phyloP scores from a whole-genome alignment of 108 stramenopile species.

The Conticribra guillardii region DNA sequence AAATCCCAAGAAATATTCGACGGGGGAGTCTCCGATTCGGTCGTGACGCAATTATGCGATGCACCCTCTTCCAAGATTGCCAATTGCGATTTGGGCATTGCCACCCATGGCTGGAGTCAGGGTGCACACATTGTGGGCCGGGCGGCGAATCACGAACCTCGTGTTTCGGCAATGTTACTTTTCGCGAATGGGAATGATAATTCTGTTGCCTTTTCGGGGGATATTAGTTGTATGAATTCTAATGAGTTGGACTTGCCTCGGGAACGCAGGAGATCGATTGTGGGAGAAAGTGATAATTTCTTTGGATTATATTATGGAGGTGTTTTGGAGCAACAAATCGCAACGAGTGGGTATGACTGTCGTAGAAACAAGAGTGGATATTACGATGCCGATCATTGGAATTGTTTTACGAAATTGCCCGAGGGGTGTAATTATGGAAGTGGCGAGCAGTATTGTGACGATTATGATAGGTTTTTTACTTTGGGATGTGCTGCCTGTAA shows the following conservation, averaged over 20 bases:
- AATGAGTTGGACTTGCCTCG: background rate
- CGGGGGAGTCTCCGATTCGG: background rate
- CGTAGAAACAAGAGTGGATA: background rate
- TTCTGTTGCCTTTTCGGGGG: background rate
- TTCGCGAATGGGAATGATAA: slow-evolving; percentile 5
- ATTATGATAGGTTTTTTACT: background rate
- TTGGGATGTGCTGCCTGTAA: background rate
- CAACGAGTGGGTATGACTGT: background rate
- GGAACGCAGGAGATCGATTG: background rate
- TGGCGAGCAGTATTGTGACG: background rate
- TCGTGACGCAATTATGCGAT: background rate
- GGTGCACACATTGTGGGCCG: background rate
- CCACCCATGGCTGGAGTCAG: slow-evolving; percentile 1
- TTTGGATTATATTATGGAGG: background rate
- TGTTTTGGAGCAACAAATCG: background rate
- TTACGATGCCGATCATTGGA: background rate
- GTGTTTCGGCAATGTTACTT: background rate
- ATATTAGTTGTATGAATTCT: background rate
- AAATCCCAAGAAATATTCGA: background rate
- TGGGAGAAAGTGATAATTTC: background rate
- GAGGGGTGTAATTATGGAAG: background rate
- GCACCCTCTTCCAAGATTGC: background rate
- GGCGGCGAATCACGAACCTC: background rate
- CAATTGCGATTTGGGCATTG: slow-evolving; percentile 1
- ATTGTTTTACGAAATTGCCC: background rate